A percentile compares a stretch with the other conserved stretches of the same genome.
These are phyloP conservation scores for Botryotinia narcissicola DNA, from an alignment of 2,329 filamentous ascomycete species.

Conservation along the genomic window DNA sequence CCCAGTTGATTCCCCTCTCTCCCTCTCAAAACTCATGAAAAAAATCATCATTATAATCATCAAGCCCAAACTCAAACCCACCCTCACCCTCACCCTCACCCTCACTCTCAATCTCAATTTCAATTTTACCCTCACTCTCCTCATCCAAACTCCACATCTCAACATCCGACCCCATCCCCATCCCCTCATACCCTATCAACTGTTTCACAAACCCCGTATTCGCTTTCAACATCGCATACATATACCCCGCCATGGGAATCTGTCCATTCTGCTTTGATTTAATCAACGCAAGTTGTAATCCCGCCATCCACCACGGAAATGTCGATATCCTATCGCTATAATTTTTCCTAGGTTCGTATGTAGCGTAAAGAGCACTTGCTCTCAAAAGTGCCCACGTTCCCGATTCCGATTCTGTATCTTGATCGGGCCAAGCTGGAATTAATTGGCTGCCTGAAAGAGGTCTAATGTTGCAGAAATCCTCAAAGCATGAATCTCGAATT, in stretches of 20 bases:
- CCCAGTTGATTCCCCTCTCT: neutral
- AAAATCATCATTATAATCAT: neutral
- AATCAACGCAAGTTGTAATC: constrained; percentile 32
- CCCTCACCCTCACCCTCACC: too few species aligned
- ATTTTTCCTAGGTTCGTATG: constrained; percentile 11
- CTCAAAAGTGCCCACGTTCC: constrained; percentile 46
- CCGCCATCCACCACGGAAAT: constrained; percentile 36
- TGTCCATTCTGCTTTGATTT: constrained; percentile 26
- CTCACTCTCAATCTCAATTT: neutral
- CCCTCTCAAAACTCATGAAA: neutral
- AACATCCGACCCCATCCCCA: neutral
- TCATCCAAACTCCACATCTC: neutral
- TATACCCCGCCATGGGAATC: constrained; percentile 20
- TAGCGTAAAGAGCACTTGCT: constrained; percentile 42
- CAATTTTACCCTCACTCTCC: neutral
- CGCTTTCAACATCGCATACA: constrained; percentile 29
- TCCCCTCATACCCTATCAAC: neutral
- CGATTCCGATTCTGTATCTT: constrained; percentile 22
- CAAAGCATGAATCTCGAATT: constrained; percentile 23
- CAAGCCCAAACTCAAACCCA: neutral
- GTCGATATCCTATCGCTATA: neutral
- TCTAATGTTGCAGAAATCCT: constrained; percentile 29
- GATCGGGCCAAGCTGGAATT: constrained; percentile 26
- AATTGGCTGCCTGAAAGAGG: constrained; percentile 28
- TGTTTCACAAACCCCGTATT: constrained; percentile 21